phyloP scores from a whole-genome alignment of 805 yeast species.

The Pichia californica region DNA sequence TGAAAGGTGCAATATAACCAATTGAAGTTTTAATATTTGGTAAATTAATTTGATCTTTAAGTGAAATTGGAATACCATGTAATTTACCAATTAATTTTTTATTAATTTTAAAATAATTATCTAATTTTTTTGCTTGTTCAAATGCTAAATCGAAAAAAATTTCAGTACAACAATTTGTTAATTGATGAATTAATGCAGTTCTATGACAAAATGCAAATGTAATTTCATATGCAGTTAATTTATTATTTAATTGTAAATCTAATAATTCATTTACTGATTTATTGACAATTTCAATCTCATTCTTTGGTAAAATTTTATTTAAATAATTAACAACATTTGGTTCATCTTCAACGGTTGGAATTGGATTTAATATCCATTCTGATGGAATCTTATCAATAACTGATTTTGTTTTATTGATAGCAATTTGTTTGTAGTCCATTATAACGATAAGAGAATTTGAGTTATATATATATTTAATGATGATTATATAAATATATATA shows the following conservation, averaged over 20 bases:
- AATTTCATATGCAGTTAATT: constrained; percentile 31
- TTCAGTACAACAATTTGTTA: constrained; percentile 37
- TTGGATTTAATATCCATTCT: constrained; percentile 24
- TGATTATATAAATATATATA: too few species aligned
- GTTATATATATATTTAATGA: too few species aligned
- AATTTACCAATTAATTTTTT: constrained; percentile 36
- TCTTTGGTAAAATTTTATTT: constrained; percentile 18
- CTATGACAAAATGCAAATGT: constrained; percentile 37
- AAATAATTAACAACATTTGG: constrained; percentile 21
- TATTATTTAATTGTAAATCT: constrained; percentile 24
- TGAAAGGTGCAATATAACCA: constrained; percentile 31
- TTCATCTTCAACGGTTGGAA: constrained; percentile 27
- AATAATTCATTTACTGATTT: constrained; percentile 22
- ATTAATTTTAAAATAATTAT: constrained; percentile 28
- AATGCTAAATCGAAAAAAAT: constrained; percentile 37
- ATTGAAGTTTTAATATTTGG: constrained; percentile 35
- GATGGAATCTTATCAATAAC: constrained; percentile 22
- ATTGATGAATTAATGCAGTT: constrained; percentile 36
- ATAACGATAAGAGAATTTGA: too few species aligned
- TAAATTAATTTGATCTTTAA: constrained; percentile 39
- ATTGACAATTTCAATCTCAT: constrained; percentile 20
- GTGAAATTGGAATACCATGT: constrained; percentile 41
- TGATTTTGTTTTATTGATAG: constrained; percentile 15
- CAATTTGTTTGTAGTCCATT: constrained; percentile 18
- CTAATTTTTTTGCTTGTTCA: constrained; percentile 34